Conservation (phyloP, 768 basidiomycete genomes). For the Hygrophorus russula region DNA sequence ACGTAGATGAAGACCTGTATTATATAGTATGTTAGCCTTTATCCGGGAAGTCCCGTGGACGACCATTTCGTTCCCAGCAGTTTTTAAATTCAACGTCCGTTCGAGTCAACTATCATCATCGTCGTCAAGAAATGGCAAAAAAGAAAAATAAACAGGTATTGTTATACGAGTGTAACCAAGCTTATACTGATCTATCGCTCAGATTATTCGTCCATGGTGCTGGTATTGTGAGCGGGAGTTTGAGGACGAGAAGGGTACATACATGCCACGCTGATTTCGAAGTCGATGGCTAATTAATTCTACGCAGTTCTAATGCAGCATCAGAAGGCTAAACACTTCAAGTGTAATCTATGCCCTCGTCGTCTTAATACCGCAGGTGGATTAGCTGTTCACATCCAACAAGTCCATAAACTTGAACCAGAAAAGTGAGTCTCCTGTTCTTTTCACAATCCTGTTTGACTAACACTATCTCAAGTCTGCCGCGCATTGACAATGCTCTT, state of each 20-base stretch:
- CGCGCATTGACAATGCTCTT: slow-evolving; percentile 92
- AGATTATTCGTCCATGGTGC: slow-evolving; percentile 91
- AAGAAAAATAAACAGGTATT: slow-evolving; percentile 51
- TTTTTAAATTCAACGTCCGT: background rate
- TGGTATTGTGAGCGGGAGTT: slow-evolving; percentile 99
- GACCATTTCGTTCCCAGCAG: too few relatives aligned
- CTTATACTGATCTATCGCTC: slow-evolving; percentile 1
- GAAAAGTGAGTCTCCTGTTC: slow-evolving; percentile 52
- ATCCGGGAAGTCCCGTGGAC: too few relatives aligned
- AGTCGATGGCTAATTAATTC: slow-evolving; percentile 1
- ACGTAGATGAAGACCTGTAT: too few relatives aligned
- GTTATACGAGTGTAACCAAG: background rate
- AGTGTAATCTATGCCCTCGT: slow-evolving; percentile 91
- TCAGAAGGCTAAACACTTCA: slow-evolving; percentile 99
- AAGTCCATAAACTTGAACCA: slow-evolving; percentile 98
- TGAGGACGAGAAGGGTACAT: slow-evolving; percentile 88
- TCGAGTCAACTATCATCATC: background rate
- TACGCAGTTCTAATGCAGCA: slow-evolving; percentile 89
- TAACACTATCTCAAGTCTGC: slow-evolving; percentile 31
- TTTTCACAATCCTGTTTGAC: background rate
- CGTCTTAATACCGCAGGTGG: slow-evolving; percentile 96
- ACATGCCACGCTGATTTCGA: slow-evolving; percentile 8
- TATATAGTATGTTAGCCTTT: too few relatives aligned
- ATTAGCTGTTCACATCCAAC: slow-evolving; percentile 94
- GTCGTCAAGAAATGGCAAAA: slow-evolving; percentile 33